Evolutionary conservation across 2,329 filamentous ascomycete genomes (phyloP).

Genomic region (Sclerotinia sclerotiorum): DNA sequence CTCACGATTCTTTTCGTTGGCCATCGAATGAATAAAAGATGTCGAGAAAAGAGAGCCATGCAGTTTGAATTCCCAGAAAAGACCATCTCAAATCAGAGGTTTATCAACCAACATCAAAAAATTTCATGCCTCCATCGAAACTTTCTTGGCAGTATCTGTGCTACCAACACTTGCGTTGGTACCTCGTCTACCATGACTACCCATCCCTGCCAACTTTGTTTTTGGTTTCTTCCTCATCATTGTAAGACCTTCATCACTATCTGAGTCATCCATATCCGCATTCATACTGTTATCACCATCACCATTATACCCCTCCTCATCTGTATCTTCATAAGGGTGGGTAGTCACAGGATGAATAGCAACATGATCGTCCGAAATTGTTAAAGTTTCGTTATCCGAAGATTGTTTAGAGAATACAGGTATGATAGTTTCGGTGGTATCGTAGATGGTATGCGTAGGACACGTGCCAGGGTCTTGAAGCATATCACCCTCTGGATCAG

Average conservation of each 20-base stretch:
- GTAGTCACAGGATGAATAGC: constrained; percentile 6
- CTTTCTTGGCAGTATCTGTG: constrained; percentile 63
- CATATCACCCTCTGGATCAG: constrained; percentile 61
- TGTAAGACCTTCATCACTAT: constrained; percentile 40
- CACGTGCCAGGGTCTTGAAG: constrained; percentile 52
- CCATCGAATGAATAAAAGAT: not conserved
- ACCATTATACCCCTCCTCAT: constrained; percentile 38
- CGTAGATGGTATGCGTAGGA: constrained; percentile 42
- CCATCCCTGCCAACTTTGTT: not conserved
- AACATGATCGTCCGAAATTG: constrained; percentile 18
- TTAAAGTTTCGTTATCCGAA: constrained; percentile 25
- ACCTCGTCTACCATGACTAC: constrained; percentile 48
- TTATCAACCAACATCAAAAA: constrained; percentile 1
- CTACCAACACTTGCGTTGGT: constrained; percentile 62
- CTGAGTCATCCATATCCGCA: constrained; percentile 37
- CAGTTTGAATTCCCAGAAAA: not conserved
- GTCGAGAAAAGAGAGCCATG: not conserved
- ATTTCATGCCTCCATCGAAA: constrained; percentile 34
- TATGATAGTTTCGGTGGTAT: constrained; percentile 37
- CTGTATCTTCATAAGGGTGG: constrained; percentile 30
- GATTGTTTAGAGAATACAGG: constrained; percentile 33
- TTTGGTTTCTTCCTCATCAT: constrained; percentile 44
- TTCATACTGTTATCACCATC: constrained; percentile 33
- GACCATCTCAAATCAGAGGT: not conserved
- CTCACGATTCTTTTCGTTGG: not conserved